Conservation (phyloP, 2,329 filamentous ascomycete species). For the Sarocladiaceae sp. region DNA sequence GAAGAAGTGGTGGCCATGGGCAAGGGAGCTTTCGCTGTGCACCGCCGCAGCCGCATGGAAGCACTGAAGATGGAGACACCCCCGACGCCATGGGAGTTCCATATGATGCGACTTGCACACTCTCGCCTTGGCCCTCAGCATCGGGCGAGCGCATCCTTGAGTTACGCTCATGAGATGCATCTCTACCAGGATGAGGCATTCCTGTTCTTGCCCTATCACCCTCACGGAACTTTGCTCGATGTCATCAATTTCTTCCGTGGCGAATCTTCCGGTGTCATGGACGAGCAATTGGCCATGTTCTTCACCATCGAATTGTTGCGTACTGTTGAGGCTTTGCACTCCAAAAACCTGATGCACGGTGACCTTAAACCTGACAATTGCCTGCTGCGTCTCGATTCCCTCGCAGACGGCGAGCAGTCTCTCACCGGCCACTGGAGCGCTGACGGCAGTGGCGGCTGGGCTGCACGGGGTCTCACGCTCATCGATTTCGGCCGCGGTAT, state of each 20-base stretch:
- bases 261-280: constrained; percentile 72
- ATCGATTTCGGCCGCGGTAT: constrained; percentile 96
- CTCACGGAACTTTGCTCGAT: constrained; percentile 91
- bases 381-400: constrained; percentile 71
- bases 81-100: constrained; percentile 89
- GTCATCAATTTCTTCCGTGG: constrained; percentile 81
- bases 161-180: constrained; percentile 85
- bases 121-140: constrained; percentile 67
- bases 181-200: constrained; percentile 88
- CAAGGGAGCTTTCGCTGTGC: constrained; percentile 54
- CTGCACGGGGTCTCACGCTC: constrained; percentile 71
- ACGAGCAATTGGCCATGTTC: constrained; percentile 92
- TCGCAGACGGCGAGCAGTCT: constrained; percentile 31
- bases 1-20: constrained; percentile 51
- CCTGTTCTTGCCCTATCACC: constrained; percentile 79
- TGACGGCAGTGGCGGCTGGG: constrained; percentile 75
- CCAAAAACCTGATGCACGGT: constrained; percentile 77
- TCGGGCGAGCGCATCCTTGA: constrained; percentile 71
- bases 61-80: constrained; percentile 94
- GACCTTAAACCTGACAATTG: constrained; percentile 97
- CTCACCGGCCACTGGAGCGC: constrained; percentile 65
- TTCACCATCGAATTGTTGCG: constrained; percentile 88
- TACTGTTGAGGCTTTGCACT: constrained; percentile 82
- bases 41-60: constrained; percentile 59
- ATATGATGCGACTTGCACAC: constrained; percentile 84